These are phyloP conservation scores for Alternaria viburni DNA, from an alignment of 2,329 filamentous ascomycete genomes.

Conservation along the genomic window DNA sequence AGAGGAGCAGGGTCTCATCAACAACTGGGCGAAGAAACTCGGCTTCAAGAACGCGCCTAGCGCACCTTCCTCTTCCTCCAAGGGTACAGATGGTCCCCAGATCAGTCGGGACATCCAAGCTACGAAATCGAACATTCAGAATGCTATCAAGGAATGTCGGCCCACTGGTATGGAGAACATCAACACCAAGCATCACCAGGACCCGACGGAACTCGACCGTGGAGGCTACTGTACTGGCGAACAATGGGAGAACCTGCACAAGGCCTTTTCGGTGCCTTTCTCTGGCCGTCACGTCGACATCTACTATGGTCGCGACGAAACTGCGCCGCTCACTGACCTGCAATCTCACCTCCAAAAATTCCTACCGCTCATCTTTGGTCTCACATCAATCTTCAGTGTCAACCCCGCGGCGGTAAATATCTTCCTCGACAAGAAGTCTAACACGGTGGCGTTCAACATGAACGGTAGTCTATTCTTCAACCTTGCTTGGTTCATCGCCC, in stretches of 20 bases:
- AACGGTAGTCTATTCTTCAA: constrained; percentile 93
- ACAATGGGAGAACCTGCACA: constrained; percentile 47
- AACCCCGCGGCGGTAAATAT: constrained; percentile 75
- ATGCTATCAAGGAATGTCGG: constrained; percentile 46
- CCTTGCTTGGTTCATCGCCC: constrained; percentile 80
- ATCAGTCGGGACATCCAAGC: constrained; percentile 44
- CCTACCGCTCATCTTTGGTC: constrained; percentile 42
- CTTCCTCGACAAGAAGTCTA: constrained; percentile 80
- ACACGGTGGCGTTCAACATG: constrained; percentile 91
- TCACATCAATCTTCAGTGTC: constrained; percentile 66
- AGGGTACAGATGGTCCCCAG: constrained; percentile 39
- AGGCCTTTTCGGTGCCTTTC: constrained; percentile 45
- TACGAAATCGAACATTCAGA: constrained; percentile 45
- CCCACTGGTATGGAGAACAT: constrained; percentile 42
- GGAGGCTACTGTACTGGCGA: constrained; percentile 48
- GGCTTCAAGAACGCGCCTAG: constrained; percentile 40
- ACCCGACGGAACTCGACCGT: constrained; percentile 46
- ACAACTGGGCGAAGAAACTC: constrained; percentile 47
- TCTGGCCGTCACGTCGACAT: constrained; percentile 43
- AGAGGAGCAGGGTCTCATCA: constrained; percentile 38
- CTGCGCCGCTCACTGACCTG: constrained; percentile 34
- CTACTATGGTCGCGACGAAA: constrained; percentile 43
- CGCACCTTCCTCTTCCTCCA: constrained; percentile 2
- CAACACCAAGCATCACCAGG: constrained; percentile 44
- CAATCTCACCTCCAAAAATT: constrained; percentile 36